Percentiles rank a stretch among this genome's conserved stretches.
phyloP scores from a whole-genome alignment of 1,139 yeast species.

The Yamadazyma atmosphaerica region DNA sequence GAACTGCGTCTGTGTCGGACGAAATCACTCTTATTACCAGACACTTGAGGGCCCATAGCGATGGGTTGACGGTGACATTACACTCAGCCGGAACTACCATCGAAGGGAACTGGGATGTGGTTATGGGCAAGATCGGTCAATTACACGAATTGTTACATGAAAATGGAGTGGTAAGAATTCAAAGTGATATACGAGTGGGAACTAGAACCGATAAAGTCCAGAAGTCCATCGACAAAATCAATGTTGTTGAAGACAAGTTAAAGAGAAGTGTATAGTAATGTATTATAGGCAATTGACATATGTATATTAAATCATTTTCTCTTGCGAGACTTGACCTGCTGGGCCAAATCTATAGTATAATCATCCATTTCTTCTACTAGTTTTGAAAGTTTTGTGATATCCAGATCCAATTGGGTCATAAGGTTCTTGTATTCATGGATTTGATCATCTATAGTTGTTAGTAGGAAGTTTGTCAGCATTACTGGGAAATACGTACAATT shows the following conservation, averaged over 20 bases:
- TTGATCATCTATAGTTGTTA: slow-evolving; percentile 29
- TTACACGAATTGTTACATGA: slow-evolving; percentile 71
- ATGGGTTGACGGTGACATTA: slow-evolving; percentile 56
- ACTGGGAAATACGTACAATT: slow-evolving; percentile 29
- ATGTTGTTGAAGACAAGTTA: slow-evolving; percentile 56
- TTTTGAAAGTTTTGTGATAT: slow-evolving; percentile 44
- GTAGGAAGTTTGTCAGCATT: no score
- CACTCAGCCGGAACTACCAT: slow-evolving; percentile 93
- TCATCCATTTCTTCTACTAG: slow-evolving; percentile 57
- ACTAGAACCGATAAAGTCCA: slow-evolving; percentile 72
- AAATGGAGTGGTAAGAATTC: slow-evolving; percentile 71
- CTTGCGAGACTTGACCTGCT: neutral
- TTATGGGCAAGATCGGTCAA: slow-evolving; percentile 75
- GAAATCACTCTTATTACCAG: slow-evolving; percentile 71
- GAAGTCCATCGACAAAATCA: slow-evolving; percentile 65
- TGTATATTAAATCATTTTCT: neutral
- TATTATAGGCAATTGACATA: slow-evolving; percentile 10
- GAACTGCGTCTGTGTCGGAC: slow-evolving; percentile 73
- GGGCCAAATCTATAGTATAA: slow-evolving; percentile 30
- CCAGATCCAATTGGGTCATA: slow-evolving; percentile 44
- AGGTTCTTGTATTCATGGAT: slow-evolving; percentile 27
- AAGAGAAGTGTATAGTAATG: slow-evolving; percentile 18
- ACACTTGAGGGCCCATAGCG: slow-evolving; percentile 56
- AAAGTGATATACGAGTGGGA: slow-evolving; percentile 83
- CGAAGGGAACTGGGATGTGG: slow-evolving; percentile 92